A percentile compares a stretch with the other conserved stretches of the same genome.
Evolutionary conservation across 768 basidiomycete genomes (phyloP).

Genomic region (Lactifluus piperatus): DNA sequence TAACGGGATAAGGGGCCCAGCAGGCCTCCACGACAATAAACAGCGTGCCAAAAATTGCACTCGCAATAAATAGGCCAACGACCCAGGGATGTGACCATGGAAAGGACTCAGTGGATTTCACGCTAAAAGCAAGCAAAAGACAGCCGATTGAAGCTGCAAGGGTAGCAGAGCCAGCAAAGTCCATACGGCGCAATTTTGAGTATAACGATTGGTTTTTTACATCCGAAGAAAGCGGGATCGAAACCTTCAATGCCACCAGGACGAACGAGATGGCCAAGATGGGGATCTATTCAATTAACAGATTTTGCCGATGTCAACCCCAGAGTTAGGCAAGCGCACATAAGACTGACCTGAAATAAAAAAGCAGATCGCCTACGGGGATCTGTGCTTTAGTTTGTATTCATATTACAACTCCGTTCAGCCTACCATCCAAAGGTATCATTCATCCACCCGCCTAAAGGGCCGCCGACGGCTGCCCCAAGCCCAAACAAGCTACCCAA

Average conservation of each 20-base stretch:
- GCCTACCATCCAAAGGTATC: slow-evolving; percentile 79
- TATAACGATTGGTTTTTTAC: slow-evolving; percentile 47
- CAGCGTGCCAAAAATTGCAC: slow-evolving; percentile 41
- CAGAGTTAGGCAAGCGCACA: slow-evolving; percentile 15
- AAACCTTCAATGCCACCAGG: slow-evolving; percentile 68
- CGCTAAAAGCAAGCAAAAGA: slow-evolving; percentile 65
- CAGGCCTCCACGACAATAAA: slow-evolving; percentile 78
- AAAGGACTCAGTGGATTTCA: slow-evolving; percentile 72
- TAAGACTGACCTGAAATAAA: slow-evolving; percentile 58
- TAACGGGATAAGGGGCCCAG: slow-evolving; percentile 76
- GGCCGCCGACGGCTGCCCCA: slow-evolving; percentile 74
- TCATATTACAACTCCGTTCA: not conserved
- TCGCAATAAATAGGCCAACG: slow-evolving; percentile 50
- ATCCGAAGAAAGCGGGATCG: slow-evolving; percentile 64
- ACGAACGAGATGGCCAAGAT: slow-evolving; percentile 61
- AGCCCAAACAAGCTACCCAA: slow-evolving; percentile 64
- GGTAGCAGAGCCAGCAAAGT: slow-evolving; percentile 76
- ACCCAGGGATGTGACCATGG: slow-evolving; percentile 71
- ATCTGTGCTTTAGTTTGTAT: slow-evolving; percentile 7
- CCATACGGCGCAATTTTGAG: slow-evolving; percentile 70
- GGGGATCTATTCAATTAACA: slow-evolving; percentile 47
- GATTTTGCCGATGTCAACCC: not conserved
- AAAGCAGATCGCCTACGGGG: slow-evolving; percentile 72
- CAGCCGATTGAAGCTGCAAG: slow-evolving; percentile 63
- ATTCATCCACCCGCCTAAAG: slow-evolving; percentile 77